Base-by-base conservation (phyloP, 768 basidiomycete species). In the Psilocybe subaeruginosa region DNA sequence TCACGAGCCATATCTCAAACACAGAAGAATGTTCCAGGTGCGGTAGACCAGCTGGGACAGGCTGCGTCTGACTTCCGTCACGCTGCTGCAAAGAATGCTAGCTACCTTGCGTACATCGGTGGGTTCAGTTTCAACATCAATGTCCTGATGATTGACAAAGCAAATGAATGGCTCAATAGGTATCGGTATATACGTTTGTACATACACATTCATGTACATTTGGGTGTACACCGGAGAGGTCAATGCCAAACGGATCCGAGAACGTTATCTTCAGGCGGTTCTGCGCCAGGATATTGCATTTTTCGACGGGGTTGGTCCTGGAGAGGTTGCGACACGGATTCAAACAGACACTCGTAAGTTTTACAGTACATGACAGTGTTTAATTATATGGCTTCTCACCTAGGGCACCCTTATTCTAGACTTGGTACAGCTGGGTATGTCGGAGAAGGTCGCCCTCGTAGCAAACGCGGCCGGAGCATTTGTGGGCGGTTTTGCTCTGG, bases 241-340 rank as follows among this genome's bases (percentile, higher is more conserved):
- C 43, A 91, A 89, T 65, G 86, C 95, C 0, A 92, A 90, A 70
- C 86, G 95, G 30, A 82, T 97, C 45, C 86, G 96, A 27, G 93
- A 97, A 75, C 78, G 74, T 12, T 97, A 97, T 72, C 84, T 97
- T 9, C 74, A 82, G 56, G 86, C 95, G 2, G 76, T 95, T 16
- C 79, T 98, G 2, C 86, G 93, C 31, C 96, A 97, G 70, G 88
- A 93, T 64, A 88, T 96, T 62, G 88, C 89, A 12, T 97, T 85
- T 76, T 97, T 97, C 70, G 96, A 98, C 72, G 85, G 88, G 14
- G 84, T 97, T 56, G 95, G 96, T 27, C 89, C 95, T 3, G 96
- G 96, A 61, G 96, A 97, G 70, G 89, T 98, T 16, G 90, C 96
- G 0, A 97, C 95, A 4, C 86, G 95, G 41, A 97, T 97, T 63